Evolutionary conservation across 495 filamentous ascomycete genomes (phyloP), one percentile per base, ranked within the genome.

Genomic region (Penicillium psychrofluorescens): DNA sequence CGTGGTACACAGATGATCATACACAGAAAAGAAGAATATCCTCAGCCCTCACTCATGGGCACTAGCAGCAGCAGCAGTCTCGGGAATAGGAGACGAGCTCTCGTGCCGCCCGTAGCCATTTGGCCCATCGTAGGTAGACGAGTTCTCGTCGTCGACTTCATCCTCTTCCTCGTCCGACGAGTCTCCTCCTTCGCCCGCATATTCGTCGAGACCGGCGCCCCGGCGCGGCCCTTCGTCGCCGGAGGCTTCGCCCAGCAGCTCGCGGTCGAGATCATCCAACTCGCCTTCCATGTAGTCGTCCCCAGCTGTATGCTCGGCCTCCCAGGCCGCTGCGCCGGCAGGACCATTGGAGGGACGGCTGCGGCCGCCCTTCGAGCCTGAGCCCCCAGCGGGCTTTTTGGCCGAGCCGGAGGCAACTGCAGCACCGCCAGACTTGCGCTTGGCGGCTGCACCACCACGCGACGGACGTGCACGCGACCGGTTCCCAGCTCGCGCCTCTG

Each of bases 221-320:
- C 34, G 58, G 13, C 33, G 44, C 46, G 28, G 58, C 13, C 70
- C 66, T 15, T 75, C 69, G 4, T 72, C 70, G 6, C 64, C 68
- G 12, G 70, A 67, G 11, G 45, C 71, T 45, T 77, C 74, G 35
- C 71, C 72, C 4, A 75, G 62, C 9, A 74, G 56, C 45, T 75
- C 74, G 14, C 72, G 66, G 42, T 77, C 74, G 11, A 75, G 63
- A 41, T 77, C 74, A 43, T 77, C 74, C 9, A 76, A 59, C 40
- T 76, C 72, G 10, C 59, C 64, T 28, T 69, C 63, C 8, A 64
- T 43, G 35, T 67, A 62, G 7, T 57, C 56, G 15, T 62, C 61
- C 6, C 56, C 55, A 27, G 54, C 54, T 15, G 38, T 55, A 48
- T 7, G 48, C 42, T 33, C 40, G 41, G 29, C 38, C 48, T 8